Base-by-base conservation (phyloP, 768 basidiomycete species). In the Fistulinella prunicolor region DNA sequence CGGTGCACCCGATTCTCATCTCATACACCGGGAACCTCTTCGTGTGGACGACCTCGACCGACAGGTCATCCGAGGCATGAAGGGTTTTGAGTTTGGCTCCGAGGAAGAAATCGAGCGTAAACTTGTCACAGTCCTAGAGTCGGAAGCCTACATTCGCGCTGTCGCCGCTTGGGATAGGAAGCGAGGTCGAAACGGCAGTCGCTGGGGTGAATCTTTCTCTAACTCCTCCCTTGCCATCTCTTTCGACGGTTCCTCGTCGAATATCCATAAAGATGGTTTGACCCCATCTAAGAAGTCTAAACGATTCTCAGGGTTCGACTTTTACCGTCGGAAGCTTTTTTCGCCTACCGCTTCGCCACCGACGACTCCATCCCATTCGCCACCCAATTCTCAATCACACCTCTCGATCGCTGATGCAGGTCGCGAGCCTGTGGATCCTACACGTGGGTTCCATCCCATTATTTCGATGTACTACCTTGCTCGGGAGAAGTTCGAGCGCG, bases 401-500 rank as follows among this genome's bases (percentile, higher is more conserved):
- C 70, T 82, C 6, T 75, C 78, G 21, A 70, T 80, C 44, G 56
- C 63, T 21, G 80, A 81, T 65, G 50, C 67, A 12, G 66, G 73
- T 44, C 76, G 73, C 49, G 72, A 84, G 51, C 77, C 76, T 10
- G 54, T 73, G 53, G 95, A 99, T 62, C 94, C 95, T 5, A 95
- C 92, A 13, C 74, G 81, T 45, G 96, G 94, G 1, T 99, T 92
- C 73, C 93, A 97, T 64, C 94, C 93, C 0, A 77, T 99, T 22
- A 79, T 98, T 38, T 92, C 94, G 24, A 97, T 99, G 71, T 99
- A 99, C 67, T 97, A 85, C 72, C 82, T 99, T 17, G 89, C 94
- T 5, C 77, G 91, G 44, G 96, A 99, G 73, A 98, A 97, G 76
- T 75, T 94, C 61, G 94, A 98, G 62, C 76, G 96, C 46, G 96